Evolutionary conservation across 1,139 yeast species (phyloP), one percentile per base, ranked within the genome.

Genomic region (Debaryomyces coudertii): DNA sequence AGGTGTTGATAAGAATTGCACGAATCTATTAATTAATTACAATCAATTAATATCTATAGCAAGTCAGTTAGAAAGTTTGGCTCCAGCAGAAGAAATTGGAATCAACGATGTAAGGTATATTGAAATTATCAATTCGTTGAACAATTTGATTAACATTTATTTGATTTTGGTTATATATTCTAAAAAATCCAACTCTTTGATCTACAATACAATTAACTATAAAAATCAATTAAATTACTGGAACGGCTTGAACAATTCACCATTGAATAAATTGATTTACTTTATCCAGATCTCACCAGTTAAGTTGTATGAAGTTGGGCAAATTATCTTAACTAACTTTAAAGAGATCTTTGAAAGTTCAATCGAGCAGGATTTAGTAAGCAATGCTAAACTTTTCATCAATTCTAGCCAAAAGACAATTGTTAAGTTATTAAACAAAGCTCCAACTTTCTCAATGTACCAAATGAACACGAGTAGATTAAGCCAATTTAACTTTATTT

Each of bases 141-240:
- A 35, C 22, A 50, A 53, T 15, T 56, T 66, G 42, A 57, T 68
- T 28, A 59, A 64, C 46, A 53, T 61, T 25, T 68, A 68, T 42
- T 50, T 62, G 24, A 42, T 58, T 4, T 54, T 70, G 31, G 51
- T 70, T 20, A 53, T 65, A 2, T 58, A 60, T 41, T 58, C 64
- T 34, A 62, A 63, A 30, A 50, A 69, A 40, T 65, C 78, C 37
- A 69, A 68, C 49, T 52, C 65, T 6, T 53, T 73, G 28, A 69
- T 74, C 40, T 68, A 63, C 53, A 66, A 68, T 47, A 69, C 77
- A 0, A 57, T 73, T 34, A 49, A 60, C 11, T 60, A 68, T 42
- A 71, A 72, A 50, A 63, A 62, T 41, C 68, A 73, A 47, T 55
- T 66, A 49, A 60, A 61, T 5, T 74, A 73, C 51, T 74, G 79